Evolutionary conservation across 2,329 filamentous ascomycete genomes (phyloP), one percentile per base, ranked within the genome.

Genomic region (Botrytis byssoidea): DNA sequence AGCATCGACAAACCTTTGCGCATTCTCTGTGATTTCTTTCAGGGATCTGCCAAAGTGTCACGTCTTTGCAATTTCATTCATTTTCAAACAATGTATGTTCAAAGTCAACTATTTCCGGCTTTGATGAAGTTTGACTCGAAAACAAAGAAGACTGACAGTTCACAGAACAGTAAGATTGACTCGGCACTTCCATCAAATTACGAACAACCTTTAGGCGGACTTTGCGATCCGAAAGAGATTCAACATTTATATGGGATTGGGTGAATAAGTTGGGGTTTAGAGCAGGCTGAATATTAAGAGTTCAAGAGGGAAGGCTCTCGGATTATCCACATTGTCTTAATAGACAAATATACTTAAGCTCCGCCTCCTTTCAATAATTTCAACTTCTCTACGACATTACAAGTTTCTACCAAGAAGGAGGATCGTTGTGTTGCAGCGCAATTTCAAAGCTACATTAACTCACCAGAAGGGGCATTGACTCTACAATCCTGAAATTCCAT

Each of bases 21-120:
- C 77, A 76, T 77, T 75, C 78, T 79, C 79, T 80, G 77, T 77
- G 75, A 78, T 74, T 20, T 69, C 55, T 72, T 74, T 74, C 78
- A 80, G 80, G 78, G 80, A 73, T 77, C 76, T 77, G 76, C 79
- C 79, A 77, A 77, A 80, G 79, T 71, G 76, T 79, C 74, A 63
- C 68, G 78, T 80, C 78, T 74, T 80, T 81, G 79, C 77, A 44
- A 74, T 68, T 72, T 75, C 74, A 77, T 78, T 78, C 79, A 76
- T 76, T 80, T 79, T 75, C 75, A 76, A 46, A 74, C 76, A 77
- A 74, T 74, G 79, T 79, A 79, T 73, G 77, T 79, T 59, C 29
- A 69, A 44, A 70, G 48, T 59, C 22, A 40, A 60, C 71, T 69
- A 51, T 48, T 69, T 68, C 71, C 71, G 71, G 51, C 71, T 42